These are phyloP conservation scores for Fraxinus excelsior DNA, from an alignment of 257 asterid species.

Conservation along the genomic window DNA sequence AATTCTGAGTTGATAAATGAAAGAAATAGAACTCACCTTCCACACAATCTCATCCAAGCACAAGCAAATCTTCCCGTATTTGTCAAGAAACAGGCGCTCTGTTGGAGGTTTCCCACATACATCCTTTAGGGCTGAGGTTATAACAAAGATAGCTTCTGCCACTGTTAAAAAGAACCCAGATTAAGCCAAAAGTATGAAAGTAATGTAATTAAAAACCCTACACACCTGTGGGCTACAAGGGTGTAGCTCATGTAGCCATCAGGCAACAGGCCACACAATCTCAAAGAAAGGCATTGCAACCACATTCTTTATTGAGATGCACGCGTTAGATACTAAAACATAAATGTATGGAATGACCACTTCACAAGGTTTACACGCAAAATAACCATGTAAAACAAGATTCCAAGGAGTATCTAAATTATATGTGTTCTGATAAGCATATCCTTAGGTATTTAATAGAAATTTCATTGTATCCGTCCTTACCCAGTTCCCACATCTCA, in stretches of 20 bases:
- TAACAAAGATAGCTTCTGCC: conserved; percentile 82
- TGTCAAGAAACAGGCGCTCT: conserved; percentile 91
- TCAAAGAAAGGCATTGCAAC: background rate
- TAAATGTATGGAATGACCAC: background rate
- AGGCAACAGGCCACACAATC: background rate
- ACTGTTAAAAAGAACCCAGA: conserved; percentile 38
- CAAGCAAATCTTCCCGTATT: conserved; percentile 93
- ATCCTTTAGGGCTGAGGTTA: conserved; percentile 91
- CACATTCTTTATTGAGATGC: background rate
- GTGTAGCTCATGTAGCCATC: background rate
- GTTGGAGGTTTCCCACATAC: conserved; percentile 91
- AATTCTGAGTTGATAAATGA: background rate
- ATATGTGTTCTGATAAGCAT: too few species aligned
- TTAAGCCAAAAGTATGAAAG: conserved; percentile 9
- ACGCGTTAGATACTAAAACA: background rate
- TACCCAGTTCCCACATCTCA: background rate
- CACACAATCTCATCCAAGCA: conserved; percentile 97
- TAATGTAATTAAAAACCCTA: background rate
- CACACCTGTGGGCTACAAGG: conserved; percentile 10
- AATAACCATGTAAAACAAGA: background rate
- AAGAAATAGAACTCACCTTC: conserved; percentile 54
- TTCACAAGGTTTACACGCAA: background rate
- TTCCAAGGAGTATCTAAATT: background rate
- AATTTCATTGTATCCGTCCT: background rate
- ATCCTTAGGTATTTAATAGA: background rate